Evolutionary conservation across 1,284 basidiomycete species (phyloP), one percentile per base, ranked within the genome.

Genomic region (Pseudozyma pruni): DNA sequence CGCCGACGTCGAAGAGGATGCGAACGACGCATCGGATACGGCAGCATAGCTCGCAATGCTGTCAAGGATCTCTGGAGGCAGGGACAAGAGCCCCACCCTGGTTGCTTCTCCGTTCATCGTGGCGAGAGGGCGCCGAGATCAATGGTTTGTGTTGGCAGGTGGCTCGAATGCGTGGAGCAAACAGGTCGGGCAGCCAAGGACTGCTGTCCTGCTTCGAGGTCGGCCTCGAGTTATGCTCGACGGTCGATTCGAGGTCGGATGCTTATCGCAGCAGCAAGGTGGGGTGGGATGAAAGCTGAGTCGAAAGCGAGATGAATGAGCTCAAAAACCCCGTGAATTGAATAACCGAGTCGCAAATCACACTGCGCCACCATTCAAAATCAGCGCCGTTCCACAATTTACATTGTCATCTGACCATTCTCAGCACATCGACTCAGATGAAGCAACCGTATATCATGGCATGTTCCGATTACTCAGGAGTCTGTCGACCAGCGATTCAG

Each of bases 51-150:
- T 56, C 2, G 73, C 74, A n/a, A 77, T 75, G 40, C 57, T 70
- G 38, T 76, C 71, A 31, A 78, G 27, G 33, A 78, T 75, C 50
- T 78, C 75, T 5, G 72, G 67, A 2, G 75, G 75, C 16, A 78
- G 47, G 2, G 50, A 60, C 17, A 63, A 43, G 13, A 77, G 59
- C 11, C 56, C 57, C 16, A 42, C 38, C 20, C 33, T 39, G 37
- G 42, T 45, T 29, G 50, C 4, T 25, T 49, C 49, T 29, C 44
- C 54, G 13, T 45, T 20, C 60, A 63, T 63, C n/a, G 29, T 53
- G 37, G 23, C 19, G 7, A 6, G 27, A 29, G 27, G 11, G 27
- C 14, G 13, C 17, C 19, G 40, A n/a, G n/a, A 16, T 20, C 4
- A 35, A 46, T 22, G 40, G 14, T 6, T 16, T 43, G 49, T 44